Percentiles rank a stretch among this genome's conserved stretches.
Conservation (phyloP, 2,329 filamentous ascomycete species). For the Dactylellina cionopaga region DNA sequence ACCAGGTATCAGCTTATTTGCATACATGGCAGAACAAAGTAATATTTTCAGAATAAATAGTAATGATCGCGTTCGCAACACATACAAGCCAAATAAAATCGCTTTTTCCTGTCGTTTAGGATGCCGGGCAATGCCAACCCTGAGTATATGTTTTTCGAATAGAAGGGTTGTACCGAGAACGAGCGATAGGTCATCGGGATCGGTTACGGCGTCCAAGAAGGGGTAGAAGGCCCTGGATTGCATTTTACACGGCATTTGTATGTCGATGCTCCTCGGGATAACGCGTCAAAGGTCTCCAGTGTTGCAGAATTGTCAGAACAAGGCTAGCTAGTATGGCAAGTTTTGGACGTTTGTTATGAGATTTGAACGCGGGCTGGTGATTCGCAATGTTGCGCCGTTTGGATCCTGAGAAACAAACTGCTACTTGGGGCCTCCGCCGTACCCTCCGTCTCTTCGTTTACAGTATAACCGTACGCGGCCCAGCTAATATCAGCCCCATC, state of each 20-base stretch:
- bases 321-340: not conserved
- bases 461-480: not conserved
- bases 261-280: not conserved
- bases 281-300: no score
- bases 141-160: conserved; percentile 12
- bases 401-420: not conserved
- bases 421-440: not conserved
- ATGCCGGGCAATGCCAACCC: conserved; percentile 9
- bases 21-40: no score
- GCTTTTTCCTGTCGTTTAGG: not conserved
- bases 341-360: not conserved
- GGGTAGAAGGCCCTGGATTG: conserved; percentile 27
- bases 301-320: no score
- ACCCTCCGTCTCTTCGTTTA: not conserved
- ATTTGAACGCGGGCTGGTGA: not conserved
- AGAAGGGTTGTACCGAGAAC: conserved; percentile 11
- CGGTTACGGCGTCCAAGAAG: conserved; percentile 9
- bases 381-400: not conserved
- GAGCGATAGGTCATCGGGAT: not conserved
- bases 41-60: no score
- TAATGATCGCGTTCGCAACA: conserved; percentile 8
- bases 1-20: no score
- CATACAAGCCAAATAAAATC: conserved; percentile 1
- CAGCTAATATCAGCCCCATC: not conserved
- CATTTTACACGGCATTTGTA: conserved; percentile 29